Conservation (phyloP, 225 moss, liverwort and hornwort species). For the Anthoceros angustus region DNA sequence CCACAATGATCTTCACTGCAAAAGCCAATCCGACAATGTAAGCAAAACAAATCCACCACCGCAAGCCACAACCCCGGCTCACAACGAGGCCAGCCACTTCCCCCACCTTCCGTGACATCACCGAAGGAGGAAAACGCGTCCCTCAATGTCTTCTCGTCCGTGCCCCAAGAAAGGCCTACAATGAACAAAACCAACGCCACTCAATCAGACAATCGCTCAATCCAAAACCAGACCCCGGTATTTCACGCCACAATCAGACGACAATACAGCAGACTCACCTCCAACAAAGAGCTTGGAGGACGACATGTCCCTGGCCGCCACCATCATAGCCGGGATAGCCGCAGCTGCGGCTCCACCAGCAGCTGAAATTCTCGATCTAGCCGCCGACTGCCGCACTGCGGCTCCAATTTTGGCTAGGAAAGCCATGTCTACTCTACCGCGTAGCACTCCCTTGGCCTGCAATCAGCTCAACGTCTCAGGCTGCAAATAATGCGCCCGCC, state of each 20-base stretch:
- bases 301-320: slow-evolving; percentile 4
- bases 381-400: slow-evolving; percentile 5
- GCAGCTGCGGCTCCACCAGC: not conserved
- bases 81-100: not conserved
- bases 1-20: slow-evolving; percentile 62
- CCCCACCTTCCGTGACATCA: slow-evolving; percentile 54
- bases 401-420: slow-evolving; percentile 5
- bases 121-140: slow-evolving; percentile 81
- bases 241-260: not conserved
- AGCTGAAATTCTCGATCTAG: not conserved
- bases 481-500: no score
- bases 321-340: not conserved
- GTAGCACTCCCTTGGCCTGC: not conserved
- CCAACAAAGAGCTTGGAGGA: slow-evolving; percentile 8
- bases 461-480: not conserved
- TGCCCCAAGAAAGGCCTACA: slow-evolving; percentile 75
- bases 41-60: not conserved
- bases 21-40: not conserved
- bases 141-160: slow-evolving; percentile 67
- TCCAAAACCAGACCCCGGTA: not conserved
- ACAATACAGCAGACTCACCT: not conserved
- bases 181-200: not conserved
- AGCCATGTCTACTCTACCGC: slow-evolving; percentile 3
- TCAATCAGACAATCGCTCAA: slow-evolving; percentile 14
- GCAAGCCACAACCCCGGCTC: not conserved